Base-by-base conservation (phyloP, 768 basidiomycete species). In the Gymnopilus junonius region DNA sequence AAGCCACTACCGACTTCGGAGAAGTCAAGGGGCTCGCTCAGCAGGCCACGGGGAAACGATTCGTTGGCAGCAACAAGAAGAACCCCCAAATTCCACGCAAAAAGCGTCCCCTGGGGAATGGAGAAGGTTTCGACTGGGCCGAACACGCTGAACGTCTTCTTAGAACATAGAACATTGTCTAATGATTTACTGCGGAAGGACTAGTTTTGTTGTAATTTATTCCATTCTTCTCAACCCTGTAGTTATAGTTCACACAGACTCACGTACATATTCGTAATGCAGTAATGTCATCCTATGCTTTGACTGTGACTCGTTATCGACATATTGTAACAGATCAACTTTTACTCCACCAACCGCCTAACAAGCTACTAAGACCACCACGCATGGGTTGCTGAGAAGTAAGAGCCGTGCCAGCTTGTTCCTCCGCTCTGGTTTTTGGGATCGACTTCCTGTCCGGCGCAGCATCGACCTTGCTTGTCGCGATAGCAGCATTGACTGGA, bases 341-440 rank as follows among this genome's bases (percentile, higher is more conserved):
- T 48, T 71, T 78, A 15, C 91, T 90, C 93, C 92, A 94, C 93
- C 93, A 94, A 4, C 91, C 92, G 25, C 92, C 92, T 25, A 94
- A 77, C 59, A 94, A 71, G 61, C 84, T 83, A 58, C 87, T 81
- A 55, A 94, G 76, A 3, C 91, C 90, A 25, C 88, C 83, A 20
- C 76, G 76, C 23, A 76, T 69, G 11, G 82, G 76, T 3, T 75
- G 75, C 59, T 74, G 70, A 2, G 84, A 80, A 61, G 87, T 83
- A 1, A 85, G 87, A 5, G 86, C 85, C 54, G 76, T 74, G 5
- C 85, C 73, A 48, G 75, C 77, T 8, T 77, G 79, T 61, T 86
- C 88, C 69, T 87, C 88, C 17, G 82, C 76, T 69, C 85, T 86
- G 54, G 89, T 83, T 69, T 81, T 87, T 29, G 79, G 76, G 50